Evolutionary conservation across 169 alveolate species (phyloP).

Genomic region (Eimeria maxima): DNA sequence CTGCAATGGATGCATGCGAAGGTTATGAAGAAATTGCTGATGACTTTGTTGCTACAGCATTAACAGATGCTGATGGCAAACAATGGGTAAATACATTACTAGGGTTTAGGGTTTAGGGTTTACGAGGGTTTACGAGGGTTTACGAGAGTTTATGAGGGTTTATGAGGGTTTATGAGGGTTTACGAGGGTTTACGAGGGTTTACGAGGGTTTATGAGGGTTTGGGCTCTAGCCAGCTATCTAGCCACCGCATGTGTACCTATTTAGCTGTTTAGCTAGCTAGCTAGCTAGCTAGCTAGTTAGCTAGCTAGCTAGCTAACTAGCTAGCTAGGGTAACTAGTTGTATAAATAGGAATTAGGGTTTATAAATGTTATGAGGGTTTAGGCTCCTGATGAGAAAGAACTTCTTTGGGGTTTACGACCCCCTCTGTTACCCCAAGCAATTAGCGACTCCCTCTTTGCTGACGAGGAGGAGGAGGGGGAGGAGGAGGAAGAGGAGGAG

Average conservation of each 20-base stretch:
- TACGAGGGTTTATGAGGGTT: too few species aligned
- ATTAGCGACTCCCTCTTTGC: background rate
- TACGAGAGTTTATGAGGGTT: too few species aligned
- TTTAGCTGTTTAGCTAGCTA: too few species aligned
- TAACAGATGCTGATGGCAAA: background rate
- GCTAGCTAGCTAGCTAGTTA: too few species aligned
- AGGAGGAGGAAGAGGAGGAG: background rate
- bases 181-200: too few species aligned
- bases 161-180: too few species aligned
- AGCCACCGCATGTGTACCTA: too few species aligned
- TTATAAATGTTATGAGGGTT: background rate
- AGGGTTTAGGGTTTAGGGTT: background rate
- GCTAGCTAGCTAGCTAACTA: background rate
- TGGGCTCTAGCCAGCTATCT: too few species aligned
- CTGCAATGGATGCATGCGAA: conserved; percentile 22
- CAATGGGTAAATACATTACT: too few species aligned
- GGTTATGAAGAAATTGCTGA: conserved; percentile 45
- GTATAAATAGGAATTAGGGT: background rate
- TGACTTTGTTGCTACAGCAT: conserved; percentile 18
- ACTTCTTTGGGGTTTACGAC: conserved; percentile 16
- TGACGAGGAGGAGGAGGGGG: background rate
- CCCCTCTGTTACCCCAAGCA: background rate
- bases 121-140: background rate
- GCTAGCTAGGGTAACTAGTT: background rate
- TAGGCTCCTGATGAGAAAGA: conserved; percentile 35